These are phyloP conservation scores for Nicotiana sylvestris DNA, from an alignment of 257 asterid genomes.

Conservation along the genomic window DNA sequence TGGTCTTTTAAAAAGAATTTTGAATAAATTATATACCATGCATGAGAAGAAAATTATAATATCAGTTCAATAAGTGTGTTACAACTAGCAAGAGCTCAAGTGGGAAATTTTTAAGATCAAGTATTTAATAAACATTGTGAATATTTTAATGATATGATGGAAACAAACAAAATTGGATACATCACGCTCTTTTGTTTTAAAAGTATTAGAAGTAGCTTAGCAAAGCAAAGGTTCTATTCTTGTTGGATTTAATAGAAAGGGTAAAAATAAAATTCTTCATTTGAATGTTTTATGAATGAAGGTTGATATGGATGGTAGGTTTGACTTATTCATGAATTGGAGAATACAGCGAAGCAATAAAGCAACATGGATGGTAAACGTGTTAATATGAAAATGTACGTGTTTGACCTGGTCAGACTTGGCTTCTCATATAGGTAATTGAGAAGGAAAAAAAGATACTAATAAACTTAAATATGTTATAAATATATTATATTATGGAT, in stretches of 20 bases:
- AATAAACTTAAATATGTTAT: too few species aligned
- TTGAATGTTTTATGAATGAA: not conserved
- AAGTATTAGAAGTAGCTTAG: not conserved
- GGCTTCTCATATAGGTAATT: not conserved
- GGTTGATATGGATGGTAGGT: not conserved
- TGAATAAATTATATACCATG: not conserved
- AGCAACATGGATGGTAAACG: not conserved
- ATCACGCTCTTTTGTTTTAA: slow-evolving; percentile 9
- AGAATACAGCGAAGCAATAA: not conserved
- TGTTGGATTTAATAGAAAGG: not conserved
- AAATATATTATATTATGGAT: too few species aligned
- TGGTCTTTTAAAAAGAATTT: not conserved
- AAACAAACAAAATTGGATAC: slow-evolving; percentile 20
- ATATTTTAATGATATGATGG: slow-evolving; percentile 5
- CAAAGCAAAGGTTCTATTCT: not conserved
- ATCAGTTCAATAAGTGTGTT: slow-evolving; percentile 22
- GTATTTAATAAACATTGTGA: not conserved
- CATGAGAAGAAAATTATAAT: not conserved
- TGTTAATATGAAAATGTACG: not conserved
- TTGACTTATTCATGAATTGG: not conserved
- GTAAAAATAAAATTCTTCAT: not conserved
- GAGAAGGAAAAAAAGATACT: too few species aligned
- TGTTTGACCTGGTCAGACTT: slow-evolving; percentile 11
- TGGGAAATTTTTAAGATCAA: slow-evolving; percentile 5
- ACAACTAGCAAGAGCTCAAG: slow-evolving; percentile 27